Base-by-base conservation (phyloP, 116 monocot genomes). In the Iris pallida region DNA sequence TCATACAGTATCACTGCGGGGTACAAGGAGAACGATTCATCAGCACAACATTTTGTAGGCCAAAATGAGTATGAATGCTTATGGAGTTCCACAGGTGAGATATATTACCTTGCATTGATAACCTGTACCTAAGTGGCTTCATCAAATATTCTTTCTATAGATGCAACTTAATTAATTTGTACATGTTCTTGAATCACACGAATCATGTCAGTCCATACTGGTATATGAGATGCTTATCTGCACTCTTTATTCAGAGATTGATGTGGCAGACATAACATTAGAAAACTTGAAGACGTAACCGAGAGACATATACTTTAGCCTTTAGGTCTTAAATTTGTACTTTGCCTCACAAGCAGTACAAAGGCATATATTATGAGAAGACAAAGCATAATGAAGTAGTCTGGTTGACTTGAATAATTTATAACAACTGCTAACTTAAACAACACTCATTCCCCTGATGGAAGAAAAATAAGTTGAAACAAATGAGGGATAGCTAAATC, bases 11-110 rank as follows among this genome's bases (percentile, higher is more conserved):
- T 18, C 16, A 85, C 67, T 61, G 42, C 53, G 46, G 71, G 68
- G 0, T 75, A 81, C 69, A 88, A 88, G 72, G 85, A 85, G 53
- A 76, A 48, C 69, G 79, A 71, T 63, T 12, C 74, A 49, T 57
- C 72, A 61, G 70, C 53, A 8, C 80, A 81, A 17, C 81, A 65
- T 57, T 52, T 72, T 70, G 55, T 59, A 7, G 81, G 74, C 45
- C 81, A 81, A 79, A 83, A 71, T 71, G 53, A 69, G n/a, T 80
- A 79, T 73, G 88, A 80, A 85, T 71, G 68, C 53, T 42, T 84
- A 83, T 66, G 74, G 72, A 54, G 76, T 16, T 59, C 45, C 77
- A 7, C 83, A 83, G 73, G 84, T 83, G 14, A 78, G 67, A 6
- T 19, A 13, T 8, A 7, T 5, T 20, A 65, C n/a, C 51, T 30